Evolutionary conservation across 2,329 filamentous ascomycete genomes (phyloP), one percentile per base, ranked within the genome.

Genomic region (Sclerotinia sclerotiorum): DNA sequence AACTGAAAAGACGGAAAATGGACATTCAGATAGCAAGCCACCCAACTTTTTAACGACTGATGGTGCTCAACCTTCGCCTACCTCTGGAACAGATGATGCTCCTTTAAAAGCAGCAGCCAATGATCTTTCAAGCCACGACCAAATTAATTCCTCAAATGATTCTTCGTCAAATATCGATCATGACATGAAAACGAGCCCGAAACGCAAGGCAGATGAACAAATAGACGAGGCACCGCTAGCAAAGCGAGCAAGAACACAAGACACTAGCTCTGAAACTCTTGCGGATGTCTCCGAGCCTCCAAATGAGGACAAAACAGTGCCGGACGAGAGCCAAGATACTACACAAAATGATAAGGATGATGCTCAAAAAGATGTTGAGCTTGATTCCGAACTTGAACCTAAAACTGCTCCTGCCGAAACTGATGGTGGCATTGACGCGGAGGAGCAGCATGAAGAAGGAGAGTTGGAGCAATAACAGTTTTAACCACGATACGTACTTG

Each of bases 101-200:
- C 70, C 68, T 17, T 61, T 76, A 5, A 76, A 76, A 68, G 71
- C 69, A 49, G 70, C 64, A 5, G 74, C 74, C 10, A 76, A 76
- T 55, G 70, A 75, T 54, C 74, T 74, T 17, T 72, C 72, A 2
- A 76, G 73, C 13, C 74, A 69, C 57, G 68, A 68, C 13, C 51
- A 65, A 46, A 39, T 3, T 13, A 19, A 35, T 29, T 35, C 57
- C 42, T 51, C 39, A 39, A 70, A 70, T 69, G 67, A 62, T 17
- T 27, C 24, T 24, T 65, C 51, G 15, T 63, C 54, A 56, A 68
- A 24, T 13, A 55, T 52, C 4, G 60, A 29, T 51, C 7, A 42
- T 13, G 67, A 65, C 24, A 49, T 24, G 17, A 65, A 55, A 44
- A 15, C 39, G 17, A 68, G 58, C 35, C 66, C 67, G 29, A 68